phyloP scores from a whole-genome alignment of 2,329 filamentous ascomycete genomes.

The Tolypocladium tundrense region DNA sequence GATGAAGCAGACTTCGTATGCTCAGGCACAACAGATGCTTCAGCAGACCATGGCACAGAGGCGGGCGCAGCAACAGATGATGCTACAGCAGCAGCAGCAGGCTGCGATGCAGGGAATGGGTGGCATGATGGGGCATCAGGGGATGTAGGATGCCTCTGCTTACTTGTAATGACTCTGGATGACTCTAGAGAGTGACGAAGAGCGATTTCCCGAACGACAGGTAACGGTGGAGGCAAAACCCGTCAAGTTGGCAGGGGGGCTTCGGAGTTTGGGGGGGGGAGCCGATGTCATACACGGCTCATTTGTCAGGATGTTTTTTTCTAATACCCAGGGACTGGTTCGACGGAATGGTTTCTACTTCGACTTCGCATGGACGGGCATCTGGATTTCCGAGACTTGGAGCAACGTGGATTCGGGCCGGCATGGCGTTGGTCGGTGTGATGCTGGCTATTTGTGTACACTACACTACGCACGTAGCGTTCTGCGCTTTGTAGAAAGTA shows the following conservation, averaged over 20 bases:
- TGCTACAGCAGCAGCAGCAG: conserved; percentile 24
- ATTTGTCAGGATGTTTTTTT: not conserved
- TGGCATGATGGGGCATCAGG: conserved; percentile 42
- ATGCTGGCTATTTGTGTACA: not conserved
- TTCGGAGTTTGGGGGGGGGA: not conserved
- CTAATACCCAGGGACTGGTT: conserved; percentile 2
- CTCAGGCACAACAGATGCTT: conserved; percentile 26
- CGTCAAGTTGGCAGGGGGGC: not conserved
- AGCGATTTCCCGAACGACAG: not conserved
- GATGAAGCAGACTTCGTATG: conserved; percentile 31
- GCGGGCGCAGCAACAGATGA: conserved; percentile 21
- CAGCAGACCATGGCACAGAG: conserved; percentile 21
- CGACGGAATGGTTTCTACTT: not conserved
- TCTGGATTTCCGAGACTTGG: not conserved
- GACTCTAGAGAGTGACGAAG: not conserved
- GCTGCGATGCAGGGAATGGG: conserved; percentile 41
- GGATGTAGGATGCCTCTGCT: conserved; percentile 25
- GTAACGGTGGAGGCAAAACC: not conserved
- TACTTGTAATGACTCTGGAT: too few species aligned
- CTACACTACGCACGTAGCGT: not conserved
- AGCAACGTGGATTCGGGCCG: not conserved
- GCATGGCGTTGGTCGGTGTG: not conserved
- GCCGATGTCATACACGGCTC: not conserved
- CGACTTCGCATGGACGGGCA: not conserved
- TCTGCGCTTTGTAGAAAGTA: not conserved